Conservation (phyloP, 768 basidiomycete genomes). For the Leccinum incarnatum region DNA sequence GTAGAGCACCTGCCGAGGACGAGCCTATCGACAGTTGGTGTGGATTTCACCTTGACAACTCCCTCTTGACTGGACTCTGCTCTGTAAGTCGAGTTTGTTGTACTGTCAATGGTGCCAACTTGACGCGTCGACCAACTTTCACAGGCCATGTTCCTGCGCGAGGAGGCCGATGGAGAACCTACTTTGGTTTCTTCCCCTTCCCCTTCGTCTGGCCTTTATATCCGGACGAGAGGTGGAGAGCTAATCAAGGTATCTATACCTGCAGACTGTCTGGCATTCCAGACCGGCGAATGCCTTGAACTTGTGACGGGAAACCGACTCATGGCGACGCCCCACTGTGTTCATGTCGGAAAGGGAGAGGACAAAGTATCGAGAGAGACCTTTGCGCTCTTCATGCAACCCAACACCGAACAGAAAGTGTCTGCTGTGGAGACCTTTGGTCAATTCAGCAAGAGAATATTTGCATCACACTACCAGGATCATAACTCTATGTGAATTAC, state of each 20-base stretch:
- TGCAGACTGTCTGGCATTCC: conserved; percentile 82
- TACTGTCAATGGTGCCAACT: background rate
- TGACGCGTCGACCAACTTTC: conserved; percentile 6
- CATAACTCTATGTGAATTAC: conserved; percentile 21
- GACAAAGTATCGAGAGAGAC: conserved; percentile 77
- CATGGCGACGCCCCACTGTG: conserved; percentile 93
- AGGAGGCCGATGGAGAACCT: conserved; percentile 41
- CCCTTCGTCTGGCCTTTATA: conserved; percentile 82
- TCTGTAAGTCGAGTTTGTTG: conserved; percentile 48
- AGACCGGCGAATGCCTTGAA: conserved; percentile 95
- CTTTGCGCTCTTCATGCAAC: conserved; percentile 87
- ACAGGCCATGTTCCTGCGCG: conserved; percentile 81
- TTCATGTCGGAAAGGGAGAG: conserved; percentile 62
- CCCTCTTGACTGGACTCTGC: conserved; percentile 88
- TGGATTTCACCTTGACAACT: conserved; percentile 94
- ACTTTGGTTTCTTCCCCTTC: conserved; percentile 63
- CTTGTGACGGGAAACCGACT: conserved; percentile 79
- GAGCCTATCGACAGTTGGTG: conserved; percentile 87
- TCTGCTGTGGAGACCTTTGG: conserved; percentile 78
- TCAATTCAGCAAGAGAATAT: conserved; percentile 81
- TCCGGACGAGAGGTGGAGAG: conserved; percentile 77
- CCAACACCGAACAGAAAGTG: conserved; percentile 75
- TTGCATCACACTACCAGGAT: conserved; percentile 50
- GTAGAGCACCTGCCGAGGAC: conserved; percentile 41
- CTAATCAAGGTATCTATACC: conserved; percentile 88